Base-by-base conservation (phyloP, 1,139 yeast genomes). In the Blastobotrys apis region DNA sequence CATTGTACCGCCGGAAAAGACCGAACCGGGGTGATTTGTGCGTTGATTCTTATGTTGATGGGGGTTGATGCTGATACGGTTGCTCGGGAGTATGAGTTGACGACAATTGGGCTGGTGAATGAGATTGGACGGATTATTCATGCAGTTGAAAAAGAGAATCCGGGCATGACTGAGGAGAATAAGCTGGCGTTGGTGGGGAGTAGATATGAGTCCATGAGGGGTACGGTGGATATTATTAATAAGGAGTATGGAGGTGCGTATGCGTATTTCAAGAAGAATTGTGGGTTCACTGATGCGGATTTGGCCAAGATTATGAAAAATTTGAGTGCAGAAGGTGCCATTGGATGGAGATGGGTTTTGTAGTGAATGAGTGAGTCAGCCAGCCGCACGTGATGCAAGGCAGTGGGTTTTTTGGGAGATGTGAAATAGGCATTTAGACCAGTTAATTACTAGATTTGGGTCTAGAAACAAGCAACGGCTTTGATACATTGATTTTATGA, bases 1-100 rank as follows among this genome's bases (percentile, higher is more conserved):
- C 94, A 84, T 59, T 86, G 95, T 62, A 78, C 90, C 2, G 94
- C 94, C 1, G 95, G 95, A 2, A 86, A 85, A 60, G 95, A 87
- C 60, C 73, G 95, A 40, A 86, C 95, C 0, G 95, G 95, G 0
- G 70, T 85, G 12, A 62, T 84, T 51, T 75, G 81, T 3, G 84
- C 86, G 78, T 63, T 86, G 45, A 67, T 85, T 2, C 67, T 86
- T 37, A 64, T 78, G 22, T 63, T 85, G 21, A 68, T 76, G 13
- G 88, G 85, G 0, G 84, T 85, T 5, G 86, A 81, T 48, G 69
- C 71, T 15, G 76, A 78, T 52, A 77, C 79, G 2, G 72, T 86
- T 34, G 80, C 87, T 2, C 75, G 78, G 51, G 94, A 84, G 60
- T 81, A 83, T 57, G 94, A 83, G 59, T 65, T 85, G 57, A 84